phyloP scores from a whole-genome alignment of 2,329 filamentous ascomycete genomes.

The Ophiosphaerella narmari region DNA sequence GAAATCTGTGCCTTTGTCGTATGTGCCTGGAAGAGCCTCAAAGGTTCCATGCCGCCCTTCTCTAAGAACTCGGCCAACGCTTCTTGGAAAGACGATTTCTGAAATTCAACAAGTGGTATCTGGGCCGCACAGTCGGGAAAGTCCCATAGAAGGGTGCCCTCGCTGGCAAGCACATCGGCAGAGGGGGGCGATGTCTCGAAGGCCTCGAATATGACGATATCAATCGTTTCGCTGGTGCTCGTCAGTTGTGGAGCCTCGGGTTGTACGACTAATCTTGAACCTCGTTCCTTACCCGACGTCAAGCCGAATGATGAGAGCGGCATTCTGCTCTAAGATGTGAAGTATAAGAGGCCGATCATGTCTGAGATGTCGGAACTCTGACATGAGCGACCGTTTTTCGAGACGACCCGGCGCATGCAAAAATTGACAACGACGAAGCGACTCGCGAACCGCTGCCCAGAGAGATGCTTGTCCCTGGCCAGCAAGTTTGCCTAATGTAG shows the following conservation, averaged over 20 bases:
- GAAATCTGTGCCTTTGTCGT: constrained; percentile 57
- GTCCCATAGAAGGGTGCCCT: constrained; percentile 60
- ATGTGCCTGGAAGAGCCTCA: constrained; percentile 59
- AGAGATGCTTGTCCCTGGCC: too few relatives aligned
- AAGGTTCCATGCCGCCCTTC: constrained; percentile 58
- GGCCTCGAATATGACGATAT: constrained; percentile 57
- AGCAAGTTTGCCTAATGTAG: constrained; percentile 9
- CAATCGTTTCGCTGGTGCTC: constrained; percentile 9
- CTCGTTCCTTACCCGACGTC: constrained; percentile 36
- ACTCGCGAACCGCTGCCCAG: constrained; percentile 5
- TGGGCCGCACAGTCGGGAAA: constrained; percentile 64
- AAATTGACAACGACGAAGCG: constrained; percentile 16
- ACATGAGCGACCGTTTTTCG: constrained; percentile 23
- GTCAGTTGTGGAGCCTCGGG: too few relatives aligned
- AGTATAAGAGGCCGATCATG: constrained; percentile 46
- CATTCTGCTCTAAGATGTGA: constrained; percentile 56
- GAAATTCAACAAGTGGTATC: constrained; percentile 50
- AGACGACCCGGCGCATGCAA: constrained; percentile 26
- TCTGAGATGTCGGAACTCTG: constrained; percentile 21
- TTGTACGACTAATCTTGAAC: too few relatives aligned
- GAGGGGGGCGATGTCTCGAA: constrained; percentile 65
- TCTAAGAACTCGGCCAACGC: constrained; percentile 59
- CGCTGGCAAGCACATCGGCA: constrained; percentile 57
- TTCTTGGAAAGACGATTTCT: constrained; percentile 52
- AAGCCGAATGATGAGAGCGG: constrained; percentile 51